Evolutionary conservation across 768 basidiomycete species (phyloP).

Genomic region (Udeniomyces megalosporus): DNA sequence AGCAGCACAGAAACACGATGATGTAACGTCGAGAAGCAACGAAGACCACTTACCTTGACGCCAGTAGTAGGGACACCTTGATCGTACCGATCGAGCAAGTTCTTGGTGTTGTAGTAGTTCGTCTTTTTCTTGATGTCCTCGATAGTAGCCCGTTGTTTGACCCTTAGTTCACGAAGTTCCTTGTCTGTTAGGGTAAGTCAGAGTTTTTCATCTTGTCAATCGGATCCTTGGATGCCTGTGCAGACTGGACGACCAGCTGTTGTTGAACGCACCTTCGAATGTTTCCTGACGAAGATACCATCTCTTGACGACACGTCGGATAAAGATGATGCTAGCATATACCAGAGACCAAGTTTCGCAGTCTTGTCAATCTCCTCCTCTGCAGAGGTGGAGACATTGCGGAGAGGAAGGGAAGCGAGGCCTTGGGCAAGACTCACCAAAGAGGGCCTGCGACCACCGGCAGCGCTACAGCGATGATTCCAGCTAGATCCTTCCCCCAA

Average conservation of each 20-base stretch:
- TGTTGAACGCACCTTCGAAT: slow-evolving; percentile 56
- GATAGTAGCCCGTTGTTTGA: slow-evolving; percentile 61
- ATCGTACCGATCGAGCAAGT: slow-evolving; percentile 78
- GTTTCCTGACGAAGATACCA: slow-evolving; percentile 70
- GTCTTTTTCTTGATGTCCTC: slow-evolving; percentile 97
- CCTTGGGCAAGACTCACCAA: slow-evolving; percentile 39
- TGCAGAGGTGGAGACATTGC: too few species aligned
- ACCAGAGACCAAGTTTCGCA: not conserved
- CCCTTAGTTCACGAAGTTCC: slow-evolving; percentile 39
- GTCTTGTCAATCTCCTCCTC: not conserved
- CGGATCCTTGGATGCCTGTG: not conserved
- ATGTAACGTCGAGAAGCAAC: not conserved
- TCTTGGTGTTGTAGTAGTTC: slow-evolving; percentile 82
- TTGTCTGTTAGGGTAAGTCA: slow-evolving; percentile 42
- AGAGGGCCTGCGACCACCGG: slow-evolving; percentile 62
- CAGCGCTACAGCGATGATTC: slow-evolving; percentile 25
- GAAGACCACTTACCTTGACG: not conserved
- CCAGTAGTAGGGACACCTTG: slow-evolving; percentile 32
- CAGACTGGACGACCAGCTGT: not conserved
- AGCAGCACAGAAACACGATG: not conserved
- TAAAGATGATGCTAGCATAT: slow-evolving; percentile 46
- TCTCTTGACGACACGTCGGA: slow-evolving; percentile 60
- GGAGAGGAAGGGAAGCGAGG: not conserved
- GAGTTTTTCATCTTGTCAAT: too few species aligned
- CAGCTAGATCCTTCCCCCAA: slow-evolving; percentile 32